A percentile compares a stretch with the other conserved stretches of the same genome.
Conservation (phyloP, 108 stramenopile species). For the Conticribra weissflogii region DNA sequence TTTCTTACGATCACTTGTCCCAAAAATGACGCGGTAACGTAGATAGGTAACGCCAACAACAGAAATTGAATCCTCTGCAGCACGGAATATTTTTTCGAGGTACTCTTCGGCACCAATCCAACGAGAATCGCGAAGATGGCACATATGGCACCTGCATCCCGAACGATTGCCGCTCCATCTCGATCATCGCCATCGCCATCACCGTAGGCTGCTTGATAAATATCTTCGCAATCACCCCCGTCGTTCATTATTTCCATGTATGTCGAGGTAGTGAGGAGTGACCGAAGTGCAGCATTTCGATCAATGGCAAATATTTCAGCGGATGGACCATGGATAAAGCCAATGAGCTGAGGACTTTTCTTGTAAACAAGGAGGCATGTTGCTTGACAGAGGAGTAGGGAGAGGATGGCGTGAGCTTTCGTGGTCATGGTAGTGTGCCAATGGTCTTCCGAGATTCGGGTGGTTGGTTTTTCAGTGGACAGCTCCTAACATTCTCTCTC, state of each 20-base stretch:
- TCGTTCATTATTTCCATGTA: background rate
- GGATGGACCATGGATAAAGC: constrained; percentile 14
- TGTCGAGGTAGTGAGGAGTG: background rate
- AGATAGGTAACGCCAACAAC: background rate
- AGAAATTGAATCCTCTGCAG: background rate
- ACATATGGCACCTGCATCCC: constrained; percentile 22
- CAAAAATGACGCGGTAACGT: constrained; percentile 2
- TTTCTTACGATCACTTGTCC: constrained; percentile 16
- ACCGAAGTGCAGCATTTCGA: background rate
- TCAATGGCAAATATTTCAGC: constrained; percentile 6
- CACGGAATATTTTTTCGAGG: background rate
- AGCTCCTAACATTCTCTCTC: background rate
- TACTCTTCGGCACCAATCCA: background rate
- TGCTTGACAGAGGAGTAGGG: background rate
- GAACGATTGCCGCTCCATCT: background rate
- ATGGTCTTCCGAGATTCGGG: background rate
- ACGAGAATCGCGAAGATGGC: constrained; percentile 6
- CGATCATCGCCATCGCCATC: background rate
- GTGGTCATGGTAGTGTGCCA: constrained; percentile 4
- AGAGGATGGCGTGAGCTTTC: constrained; percentile 10
- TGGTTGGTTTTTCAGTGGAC: background rate
- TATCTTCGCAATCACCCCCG: background rate
- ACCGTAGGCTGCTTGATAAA: background rate
- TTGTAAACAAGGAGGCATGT: constrained; percentile 6
- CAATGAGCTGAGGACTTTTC: background rate